Base-by-base conservation (phyloP, 129 eudicot species). In the Helianthus annuus region DNA sequence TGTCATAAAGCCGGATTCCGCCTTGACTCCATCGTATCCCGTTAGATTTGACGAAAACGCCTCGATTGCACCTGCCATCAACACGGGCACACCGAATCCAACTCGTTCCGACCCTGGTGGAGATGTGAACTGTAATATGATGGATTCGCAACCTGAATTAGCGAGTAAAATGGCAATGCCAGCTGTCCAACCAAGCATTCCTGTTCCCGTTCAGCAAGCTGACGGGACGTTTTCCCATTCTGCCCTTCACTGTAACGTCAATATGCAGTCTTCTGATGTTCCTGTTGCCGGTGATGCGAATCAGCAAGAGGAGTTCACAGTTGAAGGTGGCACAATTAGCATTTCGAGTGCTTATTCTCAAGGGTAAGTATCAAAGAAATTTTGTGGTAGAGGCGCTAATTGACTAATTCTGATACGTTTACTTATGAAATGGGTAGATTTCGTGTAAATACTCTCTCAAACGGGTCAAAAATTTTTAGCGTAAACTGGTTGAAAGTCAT, bases 251-350 rank as follows among this genome's bases (percentile, higher is more conserved):
- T 66, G 86, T 55, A 89, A 86, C 70, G 81, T 73, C 14, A 73
- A 48, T 48, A 32, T 81, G 66, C 83, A 79, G 52, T 76, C 91
- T 64, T 64, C 85, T 1, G 89, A 83, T 60, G 75, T 83, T 53
- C 80, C 83, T n/a, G 68, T 36, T 32, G 70, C 56, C 17, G 78
- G 71, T 70, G 88, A 92, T 80, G 71, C 63, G 15, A 79, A 78
- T 79, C 77, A 61, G 27, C 88, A 82, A 48, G 96, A 90, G 69
- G 98, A 93, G 29, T 71, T 78, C 22, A 76, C 81, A 5, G 79
- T 93, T 82, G 98, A 93, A 81, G 98, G 97, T 38, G 98, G 98
- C 34, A 87, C 96, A 34, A 93, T 93, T 58, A 93, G 80, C 89
- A 90, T 93, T 60, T 89, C 96, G 42, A 90, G 98, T 73, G 88